Evolutionary conservation across 768 basidiomycete species (phyloP).

Genomic region (Tulasnella calospora): DNA sequence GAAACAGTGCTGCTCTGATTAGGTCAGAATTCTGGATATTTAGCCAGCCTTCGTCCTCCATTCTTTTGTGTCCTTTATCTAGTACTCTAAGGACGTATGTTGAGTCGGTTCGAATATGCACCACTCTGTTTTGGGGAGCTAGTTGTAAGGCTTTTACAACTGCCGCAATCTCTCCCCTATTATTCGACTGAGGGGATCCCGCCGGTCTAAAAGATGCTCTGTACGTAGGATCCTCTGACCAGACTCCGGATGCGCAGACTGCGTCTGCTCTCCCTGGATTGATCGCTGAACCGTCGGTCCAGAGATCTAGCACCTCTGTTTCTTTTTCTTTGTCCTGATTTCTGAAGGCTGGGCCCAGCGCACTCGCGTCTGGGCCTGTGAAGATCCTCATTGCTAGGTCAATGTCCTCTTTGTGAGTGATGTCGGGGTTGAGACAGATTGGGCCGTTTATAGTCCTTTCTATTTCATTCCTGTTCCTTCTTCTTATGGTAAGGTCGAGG

Average conservation of each 20-base stretch:
- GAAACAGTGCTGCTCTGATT: no score
- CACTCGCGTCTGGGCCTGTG: no score
- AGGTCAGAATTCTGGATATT: no score
- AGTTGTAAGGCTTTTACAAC: neutral
- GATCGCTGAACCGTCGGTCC: neutral
- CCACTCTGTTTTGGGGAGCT: no score
- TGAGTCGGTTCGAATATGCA: no score
- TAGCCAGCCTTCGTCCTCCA: no score
- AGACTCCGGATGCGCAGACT: neutral
- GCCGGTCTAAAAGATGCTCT: neutral
- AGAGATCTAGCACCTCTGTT: neutral
- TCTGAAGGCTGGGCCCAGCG: neutral
- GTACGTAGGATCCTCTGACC: neutral
- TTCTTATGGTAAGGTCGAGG: neutral
- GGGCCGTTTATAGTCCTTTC: neutral
- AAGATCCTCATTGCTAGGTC: neutral
- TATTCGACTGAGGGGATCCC: constrained; percentile 6
- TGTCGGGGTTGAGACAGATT: neutral
- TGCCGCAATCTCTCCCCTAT: constrained; percentile 11
- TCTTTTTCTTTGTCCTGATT: neutral
- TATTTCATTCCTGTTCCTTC: neutral
- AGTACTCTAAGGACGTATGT: no score
- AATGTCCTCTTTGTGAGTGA: neutral
- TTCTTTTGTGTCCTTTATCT: no score
- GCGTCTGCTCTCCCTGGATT: neutral